Base-by-base conservation (phyloP, 805 yeast species). In the Monosporozyma aquatica region DNA sequence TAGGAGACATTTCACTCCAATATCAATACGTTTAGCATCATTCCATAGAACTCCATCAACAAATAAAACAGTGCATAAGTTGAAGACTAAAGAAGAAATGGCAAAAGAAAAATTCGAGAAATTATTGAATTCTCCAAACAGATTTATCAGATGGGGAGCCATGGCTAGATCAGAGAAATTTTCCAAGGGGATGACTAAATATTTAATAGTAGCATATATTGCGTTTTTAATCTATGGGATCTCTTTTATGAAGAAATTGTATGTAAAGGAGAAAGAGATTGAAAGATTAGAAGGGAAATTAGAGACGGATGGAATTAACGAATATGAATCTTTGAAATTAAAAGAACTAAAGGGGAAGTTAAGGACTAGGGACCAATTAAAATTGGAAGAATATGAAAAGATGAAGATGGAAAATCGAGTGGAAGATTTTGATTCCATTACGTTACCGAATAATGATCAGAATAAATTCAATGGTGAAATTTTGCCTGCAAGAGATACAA, bases 401-500 rank as follows among this genome's bases (percentile, higher is more conserved):
- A 64, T 83, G 69, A 61, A 65, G 46, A 62, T 65, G 8, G 59
- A 63, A 37, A 62, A 67, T 49, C 64, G 62, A 14, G 40, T 55
- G 18, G 47, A 47, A 2, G 44, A 62, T 35, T 62, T 66, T 45
- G 65, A 63, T 44, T 58, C 49, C 10, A 49, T 65, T 6, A 44
- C 39, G 3, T 50, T 66, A 14, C 59, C 56, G 18, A 53, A 52
- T 29, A 48, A 35, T 32, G 62, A 63, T 43, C 56, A 61, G 42
- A 68, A 64, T 52, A 52, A 51, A 25, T 46, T 58, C 2, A 61
- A 67, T 50, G 54, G 58, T 29, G 41, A 48, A 37, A 77, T 85
- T 33, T 70, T 81, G 38, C 81, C 82, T 4, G 72, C 94, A 1
- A 74, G 77, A 53, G 96, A 90, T 58, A 82, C 96, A 7, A 85